phyloP scores from a whole-genome alignment of 495 filamentous ascomycete genomes.

The Penicillium angulare region DNA sequence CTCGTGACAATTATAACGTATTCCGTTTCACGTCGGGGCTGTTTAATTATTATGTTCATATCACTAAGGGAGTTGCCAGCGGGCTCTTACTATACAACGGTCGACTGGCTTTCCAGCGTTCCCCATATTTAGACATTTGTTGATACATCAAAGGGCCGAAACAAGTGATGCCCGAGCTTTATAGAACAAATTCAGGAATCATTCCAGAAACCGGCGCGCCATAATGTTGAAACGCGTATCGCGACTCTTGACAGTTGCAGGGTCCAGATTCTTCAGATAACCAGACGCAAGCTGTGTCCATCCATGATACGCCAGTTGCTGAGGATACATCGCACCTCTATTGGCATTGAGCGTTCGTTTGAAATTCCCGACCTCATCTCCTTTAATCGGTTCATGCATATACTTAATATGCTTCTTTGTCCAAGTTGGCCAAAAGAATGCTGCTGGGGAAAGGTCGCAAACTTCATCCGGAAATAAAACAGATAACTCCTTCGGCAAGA shows the following conservation, averaged over 20 bases:
- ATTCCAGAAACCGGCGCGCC: conserved; percentile 43
- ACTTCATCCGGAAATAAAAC: conserved; percentile 34
- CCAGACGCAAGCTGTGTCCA: conserved; percentile 47
- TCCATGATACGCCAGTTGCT: conserved; percentile 46
- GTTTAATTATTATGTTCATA: no score
- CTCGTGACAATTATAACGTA: no score
- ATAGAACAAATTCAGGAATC: no score
- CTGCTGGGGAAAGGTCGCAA: conserved; percentile 40
- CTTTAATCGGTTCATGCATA: conserved; percentile 41
- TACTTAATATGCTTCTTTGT: conserved; percentile 44
- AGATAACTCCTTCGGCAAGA: conserved; percentile 42
- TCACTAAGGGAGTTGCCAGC: no score
- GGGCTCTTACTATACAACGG: no score
- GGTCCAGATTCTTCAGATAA: conserved; percentile 38
- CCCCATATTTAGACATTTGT: no score
- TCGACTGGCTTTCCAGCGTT: no score
- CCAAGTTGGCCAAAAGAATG: conserved; percentile 53
- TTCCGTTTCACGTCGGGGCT: no score
- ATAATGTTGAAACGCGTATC: conserved; percentile 48
- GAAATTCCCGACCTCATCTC: conserved; percentile 15
- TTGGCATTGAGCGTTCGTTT: conserved; percentile 16
- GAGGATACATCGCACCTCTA: conserved; percentile 38
- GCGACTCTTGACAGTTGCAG: conserved; percentile 27
- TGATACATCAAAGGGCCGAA: no score
- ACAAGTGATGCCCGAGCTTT: no score